Base-by-base conservation (phyloP, 495 filamentous ascomycete species). In the Podospora anserina region DNA sequence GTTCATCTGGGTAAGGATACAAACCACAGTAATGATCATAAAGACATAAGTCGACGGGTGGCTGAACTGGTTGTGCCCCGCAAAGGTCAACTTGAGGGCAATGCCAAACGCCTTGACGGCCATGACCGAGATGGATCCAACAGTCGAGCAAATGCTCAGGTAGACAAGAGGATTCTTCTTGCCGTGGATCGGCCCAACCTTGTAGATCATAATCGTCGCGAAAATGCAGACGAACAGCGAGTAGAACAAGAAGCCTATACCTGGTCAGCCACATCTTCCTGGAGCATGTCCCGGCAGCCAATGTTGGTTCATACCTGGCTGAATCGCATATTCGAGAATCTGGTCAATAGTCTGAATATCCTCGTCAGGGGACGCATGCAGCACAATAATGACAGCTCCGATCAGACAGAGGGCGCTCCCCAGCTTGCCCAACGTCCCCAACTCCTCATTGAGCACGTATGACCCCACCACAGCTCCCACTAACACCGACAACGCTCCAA, bases 1-100 rank as follows among this genome's bases (percentile, higher is more conserved):
- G 80, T 98, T 98, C 96, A 99, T 97, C 82, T 99, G 95, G 20
- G 93, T 97, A 63, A 98, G 78, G 77, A 98, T 98, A 81, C 95
- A 98, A 69, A 97, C 92, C 3, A 82, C 86, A 0, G 92, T 93
- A 54, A 98, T 89, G 72, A 99, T 97, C 74, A 91, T 88, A 76
- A 99, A 99, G 60, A 97, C 94, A 75, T 98, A 99, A 61, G 95
- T 99, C 60, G 92, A 96, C 0, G 95, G 90, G 72, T 96, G 91
- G 3, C 86, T 88, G 75, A 99, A 96, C 78, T 99, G 95, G 81
- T 99, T 99, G 74, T 95, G 88, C 32, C 94, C 94, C 19, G 82
- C 86, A 60, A 99, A 84, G 1, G 95, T 98, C 71, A 98, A 84
- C 79, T 98, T 98, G 69, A 99, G 82, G 27, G 95, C 95, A 74